Evolutionary conservation across 179 eudicot genomes (phyloP).

Genomic region (Actinidia chinensis): DNA sequence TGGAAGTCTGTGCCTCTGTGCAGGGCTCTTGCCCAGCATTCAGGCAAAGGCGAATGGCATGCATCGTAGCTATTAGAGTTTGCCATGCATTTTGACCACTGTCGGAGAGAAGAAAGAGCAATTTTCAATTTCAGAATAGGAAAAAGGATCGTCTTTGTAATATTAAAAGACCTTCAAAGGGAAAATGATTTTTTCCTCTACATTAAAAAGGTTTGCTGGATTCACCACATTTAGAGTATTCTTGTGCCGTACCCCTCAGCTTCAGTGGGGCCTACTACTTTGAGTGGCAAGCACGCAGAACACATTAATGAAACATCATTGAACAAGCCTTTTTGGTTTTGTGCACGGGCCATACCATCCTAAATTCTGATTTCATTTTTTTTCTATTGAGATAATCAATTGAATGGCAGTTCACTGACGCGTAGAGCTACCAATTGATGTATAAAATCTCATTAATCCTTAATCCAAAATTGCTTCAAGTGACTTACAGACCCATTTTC

Average conservation of each 20-base stretch:
- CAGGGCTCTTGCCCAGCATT: slow-evolving; percentile 84
- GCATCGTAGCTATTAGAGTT: slow-evolving; percentile 81
- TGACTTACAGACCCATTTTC: neutral
- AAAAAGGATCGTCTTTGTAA: neutral
- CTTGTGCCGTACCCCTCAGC: neutral
- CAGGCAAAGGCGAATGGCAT: slow-evolving; percentile 74
- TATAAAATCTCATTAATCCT: neutral
- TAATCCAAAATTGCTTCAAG: neutral
- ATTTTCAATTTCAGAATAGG: slow-evolving; percentile 8
- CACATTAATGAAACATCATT: too few species aligned
- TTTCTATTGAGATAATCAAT: neutral
- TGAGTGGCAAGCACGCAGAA: neutral
- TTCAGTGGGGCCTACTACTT: neutral
- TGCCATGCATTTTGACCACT: slow-evolving; percentile 85
- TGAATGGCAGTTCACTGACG: neutral
- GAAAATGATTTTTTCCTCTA: neutral
- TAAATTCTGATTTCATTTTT: neutral
- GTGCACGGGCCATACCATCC: neutral
- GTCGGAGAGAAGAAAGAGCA: slow-evolving; percentile 24
- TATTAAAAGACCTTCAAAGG: neutral
- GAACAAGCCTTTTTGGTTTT: neutral
- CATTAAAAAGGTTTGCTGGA: neutral
- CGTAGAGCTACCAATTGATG: neutral
- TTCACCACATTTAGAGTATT: neutral
- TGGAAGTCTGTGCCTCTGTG: slow-evolving; percentile 71